Percentiles rank a stretch among this genome's conserved stretches.
Conservation (phyloP, 352 stramenopile genomes). For the Peronospora tabacina region DNA sequence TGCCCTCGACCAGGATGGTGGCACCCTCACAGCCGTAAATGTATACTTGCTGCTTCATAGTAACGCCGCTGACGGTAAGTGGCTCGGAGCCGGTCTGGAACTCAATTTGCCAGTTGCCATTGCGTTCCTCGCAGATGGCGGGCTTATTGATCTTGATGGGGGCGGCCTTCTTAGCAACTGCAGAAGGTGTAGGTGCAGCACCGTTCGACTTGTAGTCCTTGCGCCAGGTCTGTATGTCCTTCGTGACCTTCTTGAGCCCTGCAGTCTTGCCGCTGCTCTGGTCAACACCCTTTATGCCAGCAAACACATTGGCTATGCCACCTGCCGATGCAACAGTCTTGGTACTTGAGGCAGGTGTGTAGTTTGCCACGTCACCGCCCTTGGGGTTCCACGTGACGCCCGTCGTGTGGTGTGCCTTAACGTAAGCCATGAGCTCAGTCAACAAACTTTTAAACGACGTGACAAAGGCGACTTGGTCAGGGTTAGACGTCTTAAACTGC, state of each 20-base stretch:
- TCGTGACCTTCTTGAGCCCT: conserved; percentile 92
- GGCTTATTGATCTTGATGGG: conserved; percentile 41
- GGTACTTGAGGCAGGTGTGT: conserved; percentile 31
- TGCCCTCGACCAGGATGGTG: conserved; percentile 93
- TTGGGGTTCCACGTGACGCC: conserved; percentile 93
- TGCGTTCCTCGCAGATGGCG: conserved; percentile 79
- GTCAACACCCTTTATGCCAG: conserved; percentile 80
- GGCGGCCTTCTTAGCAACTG: conserved; percentile 24
- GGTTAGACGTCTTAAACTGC: conserved; percentile 90
- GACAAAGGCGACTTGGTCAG: conserved; percentile 91
- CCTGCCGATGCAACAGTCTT: conserved; percentile 31
- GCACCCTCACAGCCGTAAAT: conserved; percentile 92
- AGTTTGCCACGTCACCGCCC: conserved; percentile 46
- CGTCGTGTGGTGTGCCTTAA: conserved; percentile 93
- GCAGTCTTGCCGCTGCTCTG: conserved; percentile 89
- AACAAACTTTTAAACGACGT: conserved; percentile 90
- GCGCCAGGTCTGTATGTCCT: conserved; percentile 96
- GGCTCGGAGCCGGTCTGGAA: conserved; percentile 86
- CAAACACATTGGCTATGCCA: conserved; percentile 81
- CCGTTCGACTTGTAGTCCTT: conserved; percentile 87
- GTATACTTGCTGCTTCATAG: conserved; percentile 95
- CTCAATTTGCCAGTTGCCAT: conserved; percentile 96
- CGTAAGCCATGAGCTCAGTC: conserved; percentile 88
- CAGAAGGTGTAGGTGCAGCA: conserved; percentile 16
- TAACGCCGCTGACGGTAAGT: conserved; percentile 85